Percentiles rank a stretch among this genome's conserved stretches.
Evolutionary conservation across 176 grass and related monocot species (phyloP).

Genomic region (Thalia dealbata): DNA sequence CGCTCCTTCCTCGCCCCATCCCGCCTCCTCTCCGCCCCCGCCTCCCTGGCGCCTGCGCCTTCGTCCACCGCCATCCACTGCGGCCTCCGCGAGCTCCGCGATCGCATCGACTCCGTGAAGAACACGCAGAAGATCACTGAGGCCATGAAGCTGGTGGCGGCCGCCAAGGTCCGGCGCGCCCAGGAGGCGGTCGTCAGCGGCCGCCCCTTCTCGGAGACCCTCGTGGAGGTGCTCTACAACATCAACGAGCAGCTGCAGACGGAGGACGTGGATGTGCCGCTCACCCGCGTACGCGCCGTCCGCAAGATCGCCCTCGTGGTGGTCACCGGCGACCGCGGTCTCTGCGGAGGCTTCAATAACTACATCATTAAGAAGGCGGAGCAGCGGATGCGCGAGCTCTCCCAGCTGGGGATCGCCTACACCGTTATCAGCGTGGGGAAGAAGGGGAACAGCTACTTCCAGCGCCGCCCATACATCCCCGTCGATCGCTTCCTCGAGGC

Average conservation of each 20-base stretch:
- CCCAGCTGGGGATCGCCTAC: not conserved
- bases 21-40: not conserved
- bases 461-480: not conserved
- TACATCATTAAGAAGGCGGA: not conserved
- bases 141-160: constrained; percentile 6
- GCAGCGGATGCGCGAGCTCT: not conserved
- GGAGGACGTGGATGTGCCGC: constrained; percentile 10
- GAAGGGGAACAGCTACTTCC: not conserved
- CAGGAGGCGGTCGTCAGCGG: constrained; percentile 9
- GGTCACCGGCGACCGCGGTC: constrained; percentile 4
- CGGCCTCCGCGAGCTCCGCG: constrained; percentile 5
- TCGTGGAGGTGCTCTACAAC: constrained; percentile 10
- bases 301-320: constrained; percentile 11
- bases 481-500: not conserved
- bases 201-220: constrained; percentile 2
- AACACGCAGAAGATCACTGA: constrained; percentile 10
- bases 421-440: constrained; percentile 9
- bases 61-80: not conserved
- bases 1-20: not conserved
- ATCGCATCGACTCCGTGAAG: constrained; percentile 5
- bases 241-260: constrained; percentile 12
- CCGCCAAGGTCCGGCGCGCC: not conserved
- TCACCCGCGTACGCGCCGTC: constrained; percentile 3
- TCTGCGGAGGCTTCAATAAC: not conserved
- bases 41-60: not conserved